Conservation (phyloP, 768 basidiomycete genomes). For the Boletus rex-veris region DNA sequence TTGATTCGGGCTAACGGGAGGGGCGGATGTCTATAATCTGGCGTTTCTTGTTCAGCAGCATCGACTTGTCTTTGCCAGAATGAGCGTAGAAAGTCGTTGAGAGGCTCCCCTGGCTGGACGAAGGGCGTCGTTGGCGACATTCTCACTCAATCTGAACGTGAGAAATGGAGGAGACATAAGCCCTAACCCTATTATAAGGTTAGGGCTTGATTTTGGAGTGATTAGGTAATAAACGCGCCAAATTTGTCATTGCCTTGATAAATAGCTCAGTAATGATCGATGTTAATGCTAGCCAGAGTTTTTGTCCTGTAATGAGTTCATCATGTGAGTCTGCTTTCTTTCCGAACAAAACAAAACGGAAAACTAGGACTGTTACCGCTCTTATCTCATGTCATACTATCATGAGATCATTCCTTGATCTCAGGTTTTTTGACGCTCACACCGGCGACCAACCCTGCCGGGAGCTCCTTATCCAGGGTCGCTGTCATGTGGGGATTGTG, state of each 20-base stretch:
- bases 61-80: slow-evolving; percentile 93
- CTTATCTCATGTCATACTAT: too few relatives aligned
- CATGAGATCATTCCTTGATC: too few relatives aligned
- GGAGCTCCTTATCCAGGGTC: background rate
- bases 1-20: slow-evolving; percentile 94
- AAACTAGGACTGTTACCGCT: too few relatives aligned
- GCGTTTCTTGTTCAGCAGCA: slow-evolving; percentile 81
- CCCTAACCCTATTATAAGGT: slow-evolving; percentile 30
- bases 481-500: background rate
- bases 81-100: slow-evolving; percentile 78
- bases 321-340: too few relatives aligned
- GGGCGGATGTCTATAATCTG: slow-evolving; percentile 84
- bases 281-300: too few relatives aligned
- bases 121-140: slow-evolving; percentile 50
- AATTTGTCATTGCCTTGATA: too few relatives aligned
- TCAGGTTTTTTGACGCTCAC: background rate
- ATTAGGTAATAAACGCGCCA: too few relatives aligned
- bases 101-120: slow-evolving; percentile 81
- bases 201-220: background rate
- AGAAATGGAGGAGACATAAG: slow-evolving; percentile 6
- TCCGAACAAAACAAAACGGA: too few relatives aligned
- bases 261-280: too few relatives aligned
- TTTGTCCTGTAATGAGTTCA: too few relatives aligned
- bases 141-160: slow-evolving; percentile 16
- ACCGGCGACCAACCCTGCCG: too few relatives aligned